Evolutionary conservation across 2,329 filamentous ascomycete species (phyloP).

Genomic region (Fusarium stilboides): DNA sequence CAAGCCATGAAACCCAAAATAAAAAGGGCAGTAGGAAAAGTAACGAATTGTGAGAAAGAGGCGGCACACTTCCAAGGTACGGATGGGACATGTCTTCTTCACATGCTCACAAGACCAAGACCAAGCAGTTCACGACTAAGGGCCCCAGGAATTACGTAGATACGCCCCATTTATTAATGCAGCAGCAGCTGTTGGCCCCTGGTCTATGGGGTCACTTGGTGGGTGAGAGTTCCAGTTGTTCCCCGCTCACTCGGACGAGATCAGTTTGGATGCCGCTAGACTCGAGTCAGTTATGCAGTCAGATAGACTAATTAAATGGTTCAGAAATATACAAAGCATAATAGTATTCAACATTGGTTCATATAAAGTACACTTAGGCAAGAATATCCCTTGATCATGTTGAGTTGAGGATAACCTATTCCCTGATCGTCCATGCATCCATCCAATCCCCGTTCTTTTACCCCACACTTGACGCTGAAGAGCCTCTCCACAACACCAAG

Average conservation of each 20-base stretch:
- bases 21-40: not conserved
- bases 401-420: not conserved
- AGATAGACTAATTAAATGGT: too few relatives aligned
- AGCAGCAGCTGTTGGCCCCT: slow-evolving; percentile 29
- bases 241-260: slow-evolving; percentile 26
- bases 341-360: too few relatives aligned
- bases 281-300: too few relatives aligned
- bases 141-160: slow-evolving; percentile 40
- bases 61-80: slow-evolving; percentile 3
- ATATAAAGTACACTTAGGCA: too few relatives aligned
- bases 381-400: too few relatives aligned
- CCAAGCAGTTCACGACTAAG: slow-evolving; percentile 20
- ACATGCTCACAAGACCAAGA: slow-evolving; percentile 46
- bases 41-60: slow-evolving; percentile 4
- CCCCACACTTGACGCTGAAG: slow-evolving; percentile 24
- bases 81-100: slow-evolving; percentile 25
- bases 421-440: slow-evolving; percentile 11
- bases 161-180: slow-evolving; percentile 31
- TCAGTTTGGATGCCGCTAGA: too few relatives aligned
- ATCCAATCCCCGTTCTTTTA: slow-evolving; percentile 21
- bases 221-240: slow-evolving; percentile 11
- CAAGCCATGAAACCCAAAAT: slow-evolving; percentile 25
- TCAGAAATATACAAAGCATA: too few relatives aligned
- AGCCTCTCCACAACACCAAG: not conserved
- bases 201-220: slow-evolving; percentile 21